Evolutionary conservation across 495 filamentous ascomycete genomes (phyloP).

Genomic region (Talaromyces thailandensis): DNA sequence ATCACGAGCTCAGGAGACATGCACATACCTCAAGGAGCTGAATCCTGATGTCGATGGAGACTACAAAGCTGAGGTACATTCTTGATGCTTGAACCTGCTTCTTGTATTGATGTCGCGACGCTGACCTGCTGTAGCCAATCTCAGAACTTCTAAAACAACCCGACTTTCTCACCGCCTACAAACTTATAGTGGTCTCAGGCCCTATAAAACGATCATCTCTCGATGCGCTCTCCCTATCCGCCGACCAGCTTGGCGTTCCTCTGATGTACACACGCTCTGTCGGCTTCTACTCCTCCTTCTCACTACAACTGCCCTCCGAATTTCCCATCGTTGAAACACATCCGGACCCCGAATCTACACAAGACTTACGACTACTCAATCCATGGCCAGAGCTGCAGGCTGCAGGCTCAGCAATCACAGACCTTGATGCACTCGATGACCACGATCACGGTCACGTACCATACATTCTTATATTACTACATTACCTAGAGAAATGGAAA

Average conservation of each 20-base stretch:
- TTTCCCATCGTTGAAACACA: conserved; percentile 98
- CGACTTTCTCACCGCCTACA: conserved; percentile 48
- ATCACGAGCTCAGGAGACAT: conserved; percentile 69
- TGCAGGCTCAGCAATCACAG: conserved; percentile 48
- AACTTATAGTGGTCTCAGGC: conserved; percentile 64
- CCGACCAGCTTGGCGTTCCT: conserved; percentile 55
- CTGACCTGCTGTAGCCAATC: conserved; percentile 20
- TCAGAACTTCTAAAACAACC: conserved; percentile 27
- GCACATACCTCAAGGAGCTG: conserved; percentile 70
- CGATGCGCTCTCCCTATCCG: conserved; percentile 45
- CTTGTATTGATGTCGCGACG: background rate
- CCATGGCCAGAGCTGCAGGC: conserved; percentile 79
- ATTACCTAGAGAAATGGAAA: conserved; percentile 85
- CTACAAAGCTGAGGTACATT: conserved; percentile 37
- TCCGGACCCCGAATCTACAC: conserved; percentile 75
- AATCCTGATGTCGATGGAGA: conserved; percentile 89
- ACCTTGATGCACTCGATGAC: conserved; percentile 62
- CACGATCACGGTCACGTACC: conserved; percentile 91
- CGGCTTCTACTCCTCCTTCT: conserved; percentile 83
- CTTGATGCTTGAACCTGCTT: background rate
- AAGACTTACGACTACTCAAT: conserved; percentile 74
- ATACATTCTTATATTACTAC: conserved; percentile 73
- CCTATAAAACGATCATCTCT: conserved; percentile 56
- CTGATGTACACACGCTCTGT: conserved; percentile 76
- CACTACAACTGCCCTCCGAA: conserved; percentile 58